These are phyloP conservation scores for Calonectria henricotiae DNA, from an alignment of 2,329 filamentous ascomycete species.

Conservation along the genomic window DNA sequence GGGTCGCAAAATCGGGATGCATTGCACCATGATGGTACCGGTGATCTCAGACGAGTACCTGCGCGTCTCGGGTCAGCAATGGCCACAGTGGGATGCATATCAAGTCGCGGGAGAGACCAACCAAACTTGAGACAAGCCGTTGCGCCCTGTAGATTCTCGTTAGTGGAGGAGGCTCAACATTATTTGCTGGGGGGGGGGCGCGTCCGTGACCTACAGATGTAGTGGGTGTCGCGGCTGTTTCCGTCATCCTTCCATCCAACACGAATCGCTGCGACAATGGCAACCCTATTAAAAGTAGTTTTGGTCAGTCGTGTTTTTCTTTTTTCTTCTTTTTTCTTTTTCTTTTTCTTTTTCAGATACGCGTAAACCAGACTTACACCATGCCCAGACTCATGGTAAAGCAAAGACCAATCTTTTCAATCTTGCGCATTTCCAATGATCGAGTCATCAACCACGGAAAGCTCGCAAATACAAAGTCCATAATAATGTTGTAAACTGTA, in stretches of 20 bases:
- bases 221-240: conserved; percentile 63
- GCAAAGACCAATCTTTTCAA: conserved; percentile 68
- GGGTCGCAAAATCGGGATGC: conserved; percentile 68
- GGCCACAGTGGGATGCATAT: not conserved
- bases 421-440: conserved; percentile 64
- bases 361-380: conserved; percentile 54
- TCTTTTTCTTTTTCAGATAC: not conserved
- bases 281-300: conserved; percentile 55
- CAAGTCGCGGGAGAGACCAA: conserved; percentile 6
- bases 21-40: conserved; percentile 71
- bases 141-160: conserved; percentile 44
- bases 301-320: not conserved
- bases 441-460: conserved; percentile 69
- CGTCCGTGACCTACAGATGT: conserved; percentile 60
- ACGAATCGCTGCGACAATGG: conserved; percentile 65
- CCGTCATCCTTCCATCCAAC: conserved; percentile 67
- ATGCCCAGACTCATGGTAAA: conserved; percentile 68
- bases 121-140: conserved; percentile 52
- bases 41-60: conserved; percentile 68
- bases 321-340: not conserved
- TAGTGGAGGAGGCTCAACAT: not conserved
- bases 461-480: conserved; percentile 68
- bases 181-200: not conserved
- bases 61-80: not conserved
- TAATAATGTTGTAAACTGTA: conserved; percentile 69